Base-by-base conservation (phyloP, 305 asterid species). In the Withania somnifera region DNA sequence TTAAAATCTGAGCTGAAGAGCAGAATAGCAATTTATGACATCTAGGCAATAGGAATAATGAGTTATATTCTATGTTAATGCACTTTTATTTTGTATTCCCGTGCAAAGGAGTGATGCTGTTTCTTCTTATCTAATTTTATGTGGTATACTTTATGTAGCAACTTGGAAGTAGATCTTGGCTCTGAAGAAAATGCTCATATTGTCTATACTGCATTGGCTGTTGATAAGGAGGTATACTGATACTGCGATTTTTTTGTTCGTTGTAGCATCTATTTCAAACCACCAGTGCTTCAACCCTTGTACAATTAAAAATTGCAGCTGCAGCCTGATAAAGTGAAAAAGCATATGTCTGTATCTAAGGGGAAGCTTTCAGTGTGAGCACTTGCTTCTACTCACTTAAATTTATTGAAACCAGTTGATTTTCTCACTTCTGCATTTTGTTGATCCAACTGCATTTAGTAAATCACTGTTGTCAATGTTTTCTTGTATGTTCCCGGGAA, bases 281-380 rank as follows among this genome's bases (percentile, higher is more conserved):
- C 42, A 73, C 79, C 56, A 2, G 42, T 73, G 26, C 42, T 47
- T 28, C 60, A 73, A 73, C 60, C 9, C 10, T 42, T 10, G 42
- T 73, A 24, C 79, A 8, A 47, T 47, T 73, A 47, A 73, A 3
- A 50, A 85, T 78, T 86, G 92, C 97, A 95, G 99, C 87, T 95
- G 85, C 98, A 94, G 60, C 99, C 99, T 0, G 98, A 93, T 82
- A 95, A 95, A 90, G 99, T 95, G 88, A 94, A 88, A 82, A 88
- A 98, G 85, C 87, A 84, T 3, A 93, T 93, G 90, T 89, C 89
- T 1, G 89, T 92, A 57, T 86, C 97, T 47, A 54, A 86, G 2
- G 98, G 98, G 81, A 94, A 93, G 87, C 96, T 95, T 28, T 89
- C 86, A 57, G 99, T 92, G 98, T 95, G 80, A 90, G 97, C 84